phyloP scores from a whole-genome alignment of 345 rosid genomes.

The Gynandropsis gynandra region DNA sequence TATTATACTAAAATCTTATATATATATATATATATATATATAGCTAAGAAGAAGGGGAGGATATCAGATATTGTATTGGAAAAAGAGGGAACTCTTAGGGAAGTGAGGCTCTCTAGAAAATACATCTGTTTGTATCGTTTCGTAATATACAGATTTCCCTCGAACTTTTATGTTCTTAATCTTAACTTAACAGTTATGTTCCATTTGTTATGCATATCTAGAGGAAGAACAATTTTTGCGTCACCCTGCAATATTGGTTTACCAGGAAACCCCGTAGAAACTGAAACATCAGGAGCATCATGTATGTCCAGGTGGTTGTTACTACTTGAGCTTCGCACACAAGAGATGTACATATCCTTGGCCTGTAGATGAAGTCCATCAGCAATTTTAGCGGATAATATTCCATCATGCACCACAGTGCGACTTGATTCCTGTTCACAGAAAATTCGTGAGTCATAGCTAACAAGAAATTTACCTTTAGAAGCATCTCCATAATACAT shows the following conservation, averaged over 20 bases:
- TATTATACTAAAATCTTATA: no score
- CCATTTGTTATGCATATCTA: conserved; percentile 74
- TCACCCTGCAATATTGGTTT: conserved; percentile 41
- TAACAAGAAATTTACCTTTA: conserved; percentile 35
- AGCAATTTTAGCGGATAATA: conserved; percentile 64
- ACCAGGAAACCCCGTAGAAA: conserved; percentile 34
- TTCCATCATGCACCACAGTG: conserved; percentile 49
- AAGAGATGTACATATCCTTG: conserved; percentile 57
- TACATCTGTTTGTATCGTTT: no score
- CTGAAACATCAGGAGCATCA: conserved; percentile 41
- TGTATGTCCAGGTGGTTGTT: conserved; percentile 52
- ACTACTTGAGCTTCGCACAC: conserved; percentile 49
- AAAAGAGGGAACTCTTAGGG: no score
- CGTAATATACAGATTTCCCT: no score
- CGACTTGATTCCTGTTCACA: conserved; percentile 51
- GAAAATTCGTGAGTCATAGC: conserved; percentile 51
- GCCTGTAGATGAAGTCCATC: conserved; percentile 60
- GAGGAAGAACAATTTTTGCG: conserved; percentile 63
- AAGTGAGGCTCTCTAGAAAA: no score
- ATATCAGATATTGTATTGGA: no score
- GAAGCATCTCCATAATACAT: conserved; percentile 51
- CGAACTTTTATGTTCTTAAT: no score
- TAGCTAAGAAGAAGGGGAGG: no score
- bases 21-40: no score
- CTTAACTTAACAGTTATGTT: no score